These are phyloP conservation scores for Neurospora sp. DNA, from an alignment of 495 filamentous ascomycete species.

Conservation along the genomic window DNA sequence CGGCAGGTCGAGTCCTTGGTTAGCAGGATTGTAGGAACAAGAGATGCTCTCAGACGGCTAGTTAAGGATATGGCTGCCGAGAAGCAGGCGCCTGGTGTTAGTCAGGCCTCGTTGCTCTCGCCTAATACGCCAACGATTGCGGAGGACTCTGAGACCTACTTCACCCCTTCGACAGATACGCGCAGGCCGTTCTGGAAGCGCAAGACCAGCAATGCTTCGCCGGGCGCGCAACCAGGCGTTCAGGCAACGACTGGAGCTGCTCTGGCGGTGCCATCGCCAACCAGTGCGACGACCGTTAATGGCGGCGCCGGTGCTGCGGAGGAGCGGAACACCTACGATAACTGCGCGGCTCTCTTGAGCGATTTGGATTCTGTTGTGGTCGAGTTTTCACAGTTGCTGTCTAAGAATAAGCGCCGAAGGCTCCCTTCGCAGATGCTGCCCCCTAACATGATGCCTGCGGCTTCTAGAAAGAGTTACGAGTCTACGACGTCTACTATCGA, in stretches of 20 bases:
- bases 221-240: conserved; percentile 25
- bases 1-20: conserved; percentile 70
- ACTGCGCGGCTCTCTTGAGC: conserved; percentile 66
- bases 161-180: conserved; percentile 25
- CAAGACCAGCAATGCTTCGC: conserved; percentile 48
- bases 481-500: conserved; percentile 55
- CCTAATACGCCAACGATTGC: conserved; percentile 26
- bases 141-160: conserved; percentile 38
- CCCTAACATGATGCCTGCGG: conserved; percentile 20
- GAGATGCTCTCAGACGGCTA: conserved; percentile 76
- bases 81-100: conserved; percentile 22
- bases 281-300: conserved; percentile 26
- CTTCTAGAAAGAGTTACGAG: conserved; percentile 68
- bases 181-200: conserved; percentile 81
- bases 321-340: conserved; percentile 56
- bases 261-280: conserved; percentile 47
- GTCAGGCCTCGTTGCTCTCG: conserved; percentile 26
- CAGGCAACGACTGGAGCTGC: conserved; percentile 42
- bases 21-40: conserved; percentile 70
- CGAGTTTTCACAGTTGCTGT: conserved; percentile 68
- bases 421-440: conserved; percentile 30
- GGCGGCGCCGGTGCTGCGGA: conserved; percentile 8
- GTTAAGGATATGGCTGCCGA: conserved; percentile 74
- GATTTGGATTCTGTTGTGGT: conserved; percentile 74
- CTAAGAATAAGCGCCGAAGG: conserved; percentile 69